Conservation (phyloP, 257 asterid genomes). For the Linaria vulgaris region DNA sequence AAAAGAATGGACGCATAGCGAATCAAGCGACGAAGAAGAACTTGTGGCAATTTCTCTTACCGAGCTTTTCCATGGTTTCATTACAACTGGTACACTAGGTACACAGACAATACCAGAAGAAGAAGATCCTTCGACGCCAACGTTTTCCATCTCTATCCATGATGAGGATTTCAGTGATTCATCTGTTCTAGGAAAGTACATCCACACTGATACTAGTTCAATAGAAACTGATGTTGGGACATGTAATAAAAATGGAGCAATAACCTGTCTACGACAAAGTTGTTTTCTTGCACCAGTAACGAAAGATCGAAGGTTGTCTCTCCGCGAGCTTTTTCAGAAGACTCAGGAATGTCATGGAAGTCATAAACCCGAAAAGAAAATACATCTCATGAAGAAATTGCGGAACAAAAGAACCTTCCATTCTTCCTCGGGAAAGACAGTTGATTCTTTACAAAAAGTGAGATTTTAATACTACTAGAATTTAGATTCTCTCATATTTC, state of each 20-base stretch:
- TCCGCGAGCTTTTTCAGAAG: conserved; percentile 86
- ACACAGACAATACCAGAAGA: conserved; percentile 37
- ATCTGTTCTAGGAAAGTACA: conserved; percentile 59
- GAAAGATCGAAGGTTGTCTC: conserved; percentile 71
- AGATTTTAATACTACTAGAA: no score
- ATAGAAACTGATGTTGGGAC: conserved; percentile 46
- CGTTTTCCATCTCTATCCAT: conserved; percentile 64
- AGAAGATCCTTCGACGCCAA: conserved; percentile 63
- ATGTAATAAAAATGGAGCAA: conserved; percentile 45
- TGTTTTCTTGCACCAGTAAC: no score
- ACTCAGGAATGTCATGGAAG: conserved; percentile 55
- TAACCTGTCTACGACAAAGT: conserved; percentile 69
- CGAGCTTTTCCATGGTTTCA: conserved; percentile 85
- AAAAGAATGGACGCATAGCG: no score
- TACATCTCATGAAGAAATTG: conserved; percentile 64
- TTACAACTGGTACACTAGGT: conserved; percentile 88
- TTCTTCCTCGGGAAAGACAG: conserved; percentile 43
- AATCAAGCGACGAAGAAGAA: no score
- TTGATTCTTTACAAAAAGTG: conserved; percentile 65
- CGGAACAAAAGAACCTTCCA: conserved; percentile 51
- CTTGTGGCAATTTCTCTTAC: conserved; percentile 38
- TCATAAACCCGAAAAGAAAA: conserved; percentile 50
- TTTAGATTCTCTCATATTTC: no score
- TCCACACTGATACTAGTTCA: no score
- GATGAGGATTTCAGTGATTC: conserved; percentile 53